Conservation (phyloP, 2,329 filamentous ascomycete species). For the Hypomyces rosellus region DNA sequence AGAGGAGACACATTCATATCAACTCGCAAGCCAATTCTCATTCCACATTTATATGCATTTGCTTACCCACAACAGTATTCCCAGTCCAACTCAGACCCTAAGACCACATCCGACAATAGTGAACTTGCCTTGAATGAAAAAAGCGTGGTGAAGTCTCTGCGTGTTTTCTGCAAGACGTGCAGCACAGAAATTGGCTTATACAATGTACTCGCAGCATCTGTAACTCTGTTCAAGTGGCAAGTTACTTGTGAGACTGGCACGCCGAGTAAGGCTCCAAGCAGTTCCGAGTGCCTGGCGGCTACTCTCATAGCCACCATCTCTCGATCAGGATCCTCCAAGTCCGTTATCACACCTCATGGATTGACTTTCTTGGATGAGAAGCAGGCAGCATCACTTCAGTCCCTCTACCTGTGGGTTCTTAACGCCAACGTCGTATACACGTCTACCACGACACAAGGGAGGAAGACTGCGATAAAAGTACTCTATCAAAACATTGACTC, state of each 20-base stretch:
- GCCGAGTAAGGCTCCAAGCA: conserved; percentile 27
- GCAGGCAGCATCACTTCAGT: conserved; percentile 8
- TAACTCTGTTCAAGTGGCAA: conserved; percentile 54
- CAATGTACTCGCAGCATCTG: conserved; percentile 37
- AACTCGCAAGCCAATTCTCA: neutral
- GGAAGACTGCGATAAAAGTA: conserved; percentile 43
- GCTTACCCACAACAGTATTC: conserved; percentile 33
- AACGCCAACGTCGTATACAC: conserved; percentile 50
- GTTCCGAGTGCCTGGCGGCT: conserved; percentile 46
- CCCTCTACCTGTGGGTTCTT: conserved; percentile 49
- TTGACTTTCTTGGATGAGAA: conserved; percentile 10
- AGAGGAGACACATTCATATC: conserved; percentile 39
- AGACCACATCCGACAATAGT: conserved; percentile 24
- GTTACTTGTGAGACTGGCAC: conserved; percentile 33
- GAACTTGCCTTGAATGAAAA: conserved; percentile 22
- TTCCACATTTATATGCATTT: conserved; percentile 7
- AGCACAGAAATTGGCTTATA: conserved; percentile 40
- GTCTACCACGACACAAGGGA: conserved; percentile 30
- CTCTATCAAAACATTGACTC: conserved; percentile 41
- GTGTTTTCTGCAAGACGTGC: conserved; percentile 42
- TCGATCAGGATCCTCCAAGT: conserved; percentile 53
- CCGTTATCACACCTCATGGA: conserved; percentile 38
- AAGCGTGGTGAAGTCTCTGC: conserved; percentile 25
- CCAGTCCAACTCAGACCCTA: conserved; percentile 19
- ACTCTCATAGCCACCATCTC: conserved; percentile 47